Evolutionary conservation across 1,284 basidiomycete species (phyloP).

Genomic region (Wolfiporia cocos): DNA sequence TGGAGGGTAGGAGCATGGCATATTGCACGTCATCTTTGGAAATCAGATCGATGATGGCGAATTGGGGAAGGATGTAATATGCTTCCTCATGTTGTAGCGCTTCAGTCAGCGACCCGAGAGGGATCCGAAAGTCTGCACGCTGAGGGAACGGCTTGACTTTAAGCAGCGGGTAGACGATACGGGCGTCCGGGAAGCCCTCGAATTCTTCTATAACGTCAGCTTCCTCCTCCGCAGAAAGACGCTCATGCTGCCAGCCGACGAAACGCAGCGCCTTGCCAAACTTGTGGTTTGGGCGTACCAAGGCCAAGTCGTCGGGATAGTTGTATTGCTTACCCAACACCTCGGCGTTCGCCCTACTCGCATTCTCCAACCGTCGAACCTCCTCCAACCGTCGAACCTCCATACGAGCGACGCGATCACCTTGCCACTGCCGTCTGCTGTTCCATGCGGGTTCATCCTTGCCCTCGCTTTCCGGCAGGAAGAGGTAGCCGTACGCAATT

Average conservation of each 20-base stretch:
- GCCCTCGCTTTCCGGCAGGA: slow-evolving; percentile 36
- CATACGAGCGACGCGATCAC: slow-evolving; percentile 8
- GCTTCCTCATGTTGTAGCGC: slow-evolving; percentile 18
- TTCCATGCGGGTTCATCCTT: slow-evolving; percentile 37
- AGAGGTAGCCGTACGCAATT: slow-evolving; percentile 55
- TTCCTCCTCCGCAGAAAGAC: slow-evolving; percentile 43
- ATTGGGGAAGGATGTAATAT: slow-evolving; percentile 37
- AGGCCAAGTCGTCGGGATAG: slow-evolving; percentile 42
- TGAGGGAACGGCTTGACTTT: slow-evolving; percentile 43
- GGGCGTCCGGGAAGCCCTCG: slow-evolving; percentile 26
- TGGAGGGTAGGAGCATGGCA: slow-evolving; percentile 53
- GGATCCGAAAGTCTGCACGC: slow-evolving; percentile 57
- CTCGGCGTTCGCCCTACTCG: slow-evolving; percentile 26
- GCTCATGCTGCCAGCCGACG: slow-evolving; percentile 44
- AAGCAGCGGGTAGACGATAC: slow-evolving; percentile 55
- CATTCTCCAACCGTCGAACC: slow-evolving; percentile 10
- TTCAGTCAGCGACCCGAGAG: slow-evolving; percentile 26
- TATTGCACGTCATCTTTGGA: slow-evolving; percentile 48
- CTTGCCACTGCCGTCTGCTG: slow-evolving; percentile 38
- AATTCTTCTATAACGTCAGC: slow-evolving; percentile 34
- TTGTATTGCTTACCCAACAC: slow-evolving; percentile 38
- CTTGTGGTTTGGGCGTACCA: slow-evolving; percentile 40
- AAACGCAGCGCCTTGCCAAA: slow-evolving; percentile 46
- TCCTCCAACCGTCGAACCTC: slow-evolving; percentile 10
- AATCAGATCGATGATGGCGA: slow-evolving; percentile 41